Evolutionary conservation across 176 grass and related monocot genomes (phyloP), one percentile per base, ranked within the genome.

Genomic region (Panicum miliaceum): DNA sequence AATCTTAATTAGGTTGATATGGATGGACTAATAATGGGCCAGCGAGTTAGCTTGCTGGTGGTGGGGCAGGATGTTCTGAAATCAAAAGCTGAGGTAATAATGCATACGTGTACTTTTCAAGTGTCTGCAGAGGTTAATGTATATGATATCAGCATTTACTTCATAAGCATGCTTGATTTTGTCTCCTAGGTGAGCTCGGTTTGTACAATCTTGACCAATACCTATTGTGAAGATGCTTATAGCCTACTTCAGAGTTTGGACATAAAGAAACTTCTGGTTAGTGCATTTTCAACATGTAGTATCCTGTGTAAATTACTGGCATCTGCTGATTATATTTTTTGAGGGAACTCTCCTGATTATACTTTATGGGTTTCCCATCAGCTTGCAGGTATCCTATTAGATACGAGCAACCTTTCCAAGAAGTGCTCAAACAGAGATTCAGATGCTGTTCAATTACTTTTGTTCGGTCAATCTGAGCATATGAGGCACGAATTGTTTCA

Each of bases 61-160:
- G 84, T 94, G 6, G 92, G 92, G 46, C 84, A 91, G 76, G 92
- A 94, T 85, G 78, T 94, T 78, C 85, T 94, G 64, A 89, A 79
- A 87, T 82, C 81, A 71, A 91, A 91, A 51, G 68, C 75, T 36
- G 84, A 85, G 87, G 89, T 94, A 81, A 85, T 87, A 22, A 29
- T 77, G 83, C 64, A 56, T 80, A 29, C 76, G 77, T 77, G 81
- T 43, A 57, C 63, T 76, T 73, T 27, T 63, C 43, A 35, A 87
- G 38, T 66, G 29, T 71, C 27, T 68, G 42, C 0, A 22, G 41
- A 67, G n/a, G 45, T 53, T 76, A 77, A 54, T 45, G 68, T 78
- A 74, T 82, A 67, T 57, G 77, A 68, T 23, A 85, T 47, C 20
- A 57, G 20, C 75, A 82, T 52, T 84, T 80, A 86, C 73, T 84